Evolutionary conservation across 371 early-diverging fungal species (phyloP), one percentile per base, ranked within the genome.

Genomic region (Mortierella sp.): DNA sequence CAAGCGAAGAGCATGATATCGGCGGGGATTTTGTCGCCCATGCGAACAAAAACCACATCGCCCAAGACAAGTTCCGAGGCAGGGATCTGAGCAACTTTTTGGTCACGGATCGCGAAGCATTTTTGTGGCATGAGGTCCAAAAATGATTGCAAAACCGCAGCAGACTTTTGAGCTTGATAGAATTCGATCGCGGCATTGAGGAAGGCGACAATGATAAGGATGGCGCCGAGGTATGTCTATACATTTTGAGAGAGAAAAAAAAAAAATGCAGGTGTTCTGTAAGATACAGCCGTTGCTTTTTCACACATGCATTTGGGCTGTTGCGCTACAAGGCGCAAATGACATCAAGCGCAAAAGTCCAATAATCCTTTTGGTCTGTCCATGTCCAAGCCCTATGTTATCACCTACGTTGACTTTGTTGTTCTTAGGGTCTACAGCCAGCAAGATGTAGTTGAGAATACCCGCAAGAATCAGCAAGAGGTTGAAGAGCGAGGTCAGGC

Each of bases 1-100:
- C 86, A 80, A 48, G 84, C 64, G 67, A 93, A 91, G 26, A 98
- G 52, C 53, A 81, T 78, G 43, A 95, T 71, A 84, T 98, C 98
- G 3, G 97, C 97, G 2, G 97, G 96, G 21, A 95, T 73, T 80
- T 96, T 97, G 83, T 97, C 96, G 50, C 98, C 98, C 86, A 91
- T 89, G 38, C 88, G 85, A 34, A 94, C 80, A 43, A 85, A 87
- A 21, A 96, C 90, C 50, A 97, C 78, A 72, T 98, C 98, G 34
- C 98, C 98, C 0, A 81, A 76, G n/a, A 95, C 96, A 1, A 98
- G 81, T 6, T 89, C 86, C 2, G 82, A 67, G 2, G 95, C 93
- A 28, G 82, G 73, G 18, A 92, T 81, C 46, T 88, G 87, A 2
- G 68, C 55, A 0, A 89, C 79, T 64, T 83, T 84, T 26, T 89